Evolutionary conservation across 768 basidiomycete species (phyloP), one percentile per base, ranked within the genome.

Genomic region (Lentinula lateritia): DNA sequence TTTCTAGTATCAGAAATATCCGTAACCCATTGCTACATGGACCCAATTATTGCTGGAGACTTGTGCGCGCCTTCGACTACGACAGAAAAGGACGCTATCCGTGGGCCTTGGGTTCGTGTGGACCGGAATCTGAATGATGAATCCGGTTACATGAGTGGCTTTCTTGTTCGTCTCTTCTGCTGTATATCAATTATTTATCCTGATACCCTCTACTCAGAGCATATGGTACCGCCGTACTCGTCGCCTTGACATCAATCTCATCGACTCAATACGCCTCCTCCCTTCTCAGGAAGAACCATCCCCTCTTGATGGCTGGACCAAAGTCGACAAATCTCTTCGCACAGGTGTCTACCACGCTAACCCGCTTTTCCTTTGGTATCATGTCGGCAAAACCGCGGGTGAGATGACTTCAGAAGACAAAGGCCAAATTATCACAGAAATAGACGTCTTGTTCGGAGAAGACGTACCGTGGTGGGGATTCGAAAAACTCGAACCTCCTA

Each of bases 361-460:
- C 23, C 81, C 86, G 2, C 75, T 91, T 12, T 89, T 77, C 69
- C 67, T 96, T 18, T 97, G 93, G 92, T 95, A 93, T 75, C 82
- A 81, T 64, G 72, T 79, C 8, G 88, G 85, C 6, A 89, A 90
- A 68, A 83, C 87, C 1, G 74, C 84, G 41, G 75, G 74, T 15
- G 79, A 87, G 20, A 86, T 92, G 83, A 76, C 73, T n/a, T 58
- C 76, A 8, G 79, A 80, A 43, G 83, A 89, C 66, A 78, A 80
- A 62, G 69, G 78, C 38, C 76, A 87, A 46, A 74, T 94, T 28
- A 84, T 98, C 67, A 98, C 95, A 0, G 95, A 98, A 72, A 64
- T 98, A n/a, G 95, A 98, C 69, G 80, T 98, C 3, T 73, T 93
- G 0, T 97, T 86, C 68, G 96, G 96, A 5, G 88, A 93, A 60